phyloP scores from a whole-genome alignment of 192 early-diverging fungal species.

The Dissophora globulifera region DNA sequence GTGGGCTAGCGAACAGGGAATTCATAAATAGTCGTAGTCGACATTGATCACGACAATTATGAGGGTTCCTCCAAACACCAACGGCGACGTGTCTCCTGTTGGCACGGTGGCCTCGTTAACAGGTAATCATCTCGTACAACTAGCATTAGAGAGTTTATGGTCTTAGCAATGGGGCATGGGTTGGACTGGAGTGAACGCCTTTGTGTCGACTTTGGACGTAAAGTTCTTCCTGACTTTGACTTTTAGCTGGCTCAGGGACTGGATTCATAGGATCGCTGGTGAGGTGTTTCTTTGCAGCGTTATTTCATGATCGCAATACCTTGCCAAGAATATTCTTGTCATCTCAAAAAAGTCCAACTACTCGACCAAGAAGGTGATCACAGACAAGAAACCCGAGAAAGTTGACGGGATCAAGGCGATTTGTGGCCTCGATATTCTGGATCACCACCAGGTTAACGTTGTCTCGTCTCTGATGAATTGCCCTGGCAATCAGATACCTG shows the following conservation, averaged over 20 bases:
- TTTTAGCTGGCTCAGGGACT: constrained; percentile 65
- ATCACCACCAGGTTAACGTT: constrained; percentile 87
- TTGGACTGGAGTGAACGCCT: constrained; percentile 30
- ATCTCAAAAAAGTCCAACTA: constrained; percentile 77
- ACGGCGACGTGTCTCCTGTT: constrained; percentile 84
- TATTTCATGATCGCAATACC: too few species aligned
- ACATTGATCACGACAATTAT: constrained; percentile 83
- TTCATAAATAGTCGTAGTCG: constrained; percentile 78
- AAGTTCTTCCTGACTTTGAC: constrained; percentile 50
- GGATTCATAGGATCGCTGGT: constrained; percentile 84
- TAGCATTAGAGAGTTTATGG: constrained; percentile 44
- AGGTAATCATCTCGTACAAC: constrained; percentile 73
- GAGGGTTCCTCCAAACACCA: constrained; percentile 89
- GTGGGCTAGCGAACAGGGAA: constrained; percentile 92
- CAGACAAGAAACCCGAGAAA: constrained; percentile 52
- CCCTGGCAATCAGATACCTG: constrained; percentile 56
- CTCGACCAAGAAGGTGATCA: constrained; percentile 69
- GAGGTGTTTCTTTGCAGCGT: neutral
- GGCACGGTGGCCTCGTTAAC: constrained; percentile 81
- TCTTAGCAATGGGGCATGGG: constrained; percentile 32
- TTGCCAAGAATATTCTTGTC: too few species aligned
- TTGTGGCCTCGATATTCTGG: constrained; percentile 75
- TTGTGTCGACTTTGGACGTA: constrained; percentile 44
- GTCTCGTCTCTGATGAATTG: constrained; percentile 70
- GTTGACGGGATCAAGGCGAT: constrained; percentile 64